Conservation (phyloP, 2,329 filamentous ascomycete species). For the Colletotrichum sp. region DNA sequence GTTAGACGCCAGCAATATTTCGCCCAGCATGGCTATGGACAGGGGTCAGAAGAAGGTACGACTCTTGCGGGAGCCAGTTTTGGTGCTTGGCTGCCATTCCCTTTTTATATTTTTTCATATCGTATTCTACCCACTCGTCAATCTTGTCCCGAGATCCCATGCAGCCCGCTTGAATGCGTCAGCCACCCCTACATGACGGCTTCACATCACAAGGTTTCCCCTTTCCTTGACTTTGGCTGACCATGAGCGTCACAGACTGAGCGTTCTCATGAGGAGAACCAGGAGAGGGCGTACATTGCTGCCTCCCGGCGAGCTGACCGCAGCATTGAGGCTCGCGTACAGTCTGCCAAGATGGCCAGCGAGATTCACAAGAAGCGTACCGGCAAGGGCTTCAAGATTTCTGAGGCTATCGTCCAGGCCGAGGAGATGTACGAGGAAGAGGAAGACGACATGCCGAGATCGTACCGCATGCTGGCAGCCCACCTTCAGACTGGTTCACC, state of each 20-base stretch:
- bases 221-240: neutral
- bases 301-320: slow-evolving; percentile 87
- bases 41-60: slow-evolving; percentile 34
- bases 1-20: slow-evolving; percentile 30
- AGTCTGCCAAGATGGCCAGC: slow-evolving; percentile 88
- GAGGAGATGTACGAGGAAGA: slow-evolving; percentile 98
- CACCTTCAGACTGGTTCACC: slow-evolving; percentile 65
- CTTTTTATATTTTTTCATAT: neutral
- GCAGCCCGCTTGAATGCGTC: neutral
- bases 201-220: neutral
- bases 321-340: slow-evolving; percentile 84
- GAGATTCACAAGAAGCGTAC: slow-evolving; percentile 88
- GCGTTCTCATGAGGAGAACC: slow-evolving; percentile 80
- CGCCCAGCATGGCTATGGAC: slow-evolving; percentile 32
- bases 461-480: slow-evolving; percentile 67
- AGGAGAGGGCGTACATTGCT: slow-evolving; percentile 89
- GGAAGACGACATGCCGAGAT: slow-evolving; percentile 77
- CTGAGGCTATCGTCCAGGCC: slow-evolving; percentile 76
- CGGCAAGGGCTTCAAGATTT: slow-evolving; percentile 81
- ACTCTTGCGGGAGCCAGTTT: slow-evolving; percentile 13
- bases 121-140: neutral
- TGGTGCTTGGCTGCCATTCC: neutral
- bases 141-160: neutral
- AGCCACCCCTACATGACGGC: neutral
- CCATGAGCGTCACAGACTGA: slow-evolving; percentile 59